Base-by-base conservation (phyloP, 2,329 filamentous ascomycete species). In the Phaeoacremonium minimum region DNA sequence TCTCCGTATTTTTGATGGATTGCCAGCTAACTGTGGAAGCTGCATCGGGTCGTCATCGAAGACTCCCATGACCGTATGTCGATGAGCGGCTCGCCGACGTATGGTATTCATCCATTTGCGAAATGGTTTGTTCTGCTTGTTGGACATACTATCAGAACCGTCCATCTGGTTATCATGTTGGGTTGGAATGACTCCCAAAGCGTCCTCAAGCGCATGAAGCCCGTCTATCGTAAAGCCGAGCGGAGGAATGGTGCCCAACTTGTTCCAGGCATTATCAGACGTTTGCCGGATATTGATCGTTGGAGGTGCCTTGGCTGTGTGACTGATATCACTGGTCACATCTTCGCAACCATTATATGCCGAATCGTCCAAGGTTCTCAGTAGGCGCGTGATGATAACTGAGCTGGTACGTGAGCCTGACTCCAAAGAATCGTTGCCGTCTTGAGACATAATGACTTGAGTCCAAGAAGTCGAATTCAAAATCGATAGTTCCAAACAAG, bases 21-120 rank as follows among this genome's bases (percentile, higher is more conserved):
- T 38, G 33, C 28, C 44, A 29, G 37, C 48, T 46, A 15, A 50
- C 46, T 9, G 52, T 45, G 16, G 52, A 46, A 8, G 48, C 41
- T 30, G 50, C 22, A 55, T 56, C 26, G 46, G 39, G 22, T 52
- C 48, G 30, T 49, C 45, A 14, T 39, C 47, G 32, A 46, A 47
- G 28, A 42, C 45, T 15, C 30, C 45, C 19, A 40, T 41, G 17
- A 37, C 39, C 32, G 43, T 61, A 41, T 55, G 62, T 28, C 61
- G 67, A 36, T 67, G 65, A 32, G 51, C 55, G 40, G 69, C 75
- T 49, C 75, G 75, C 43, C 72, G 75, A 41, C 83, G 77, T 15
- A 91, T 61, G 5, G 75, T 83, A 44, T 69, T 83, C 60, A 90
- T 77, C 85, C 86, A 91, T 55, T 76, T 82, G 31, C 77, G 73